Conservation (phyloP, 75 land plant genomes). For the Picea sitchensis region DNA sequence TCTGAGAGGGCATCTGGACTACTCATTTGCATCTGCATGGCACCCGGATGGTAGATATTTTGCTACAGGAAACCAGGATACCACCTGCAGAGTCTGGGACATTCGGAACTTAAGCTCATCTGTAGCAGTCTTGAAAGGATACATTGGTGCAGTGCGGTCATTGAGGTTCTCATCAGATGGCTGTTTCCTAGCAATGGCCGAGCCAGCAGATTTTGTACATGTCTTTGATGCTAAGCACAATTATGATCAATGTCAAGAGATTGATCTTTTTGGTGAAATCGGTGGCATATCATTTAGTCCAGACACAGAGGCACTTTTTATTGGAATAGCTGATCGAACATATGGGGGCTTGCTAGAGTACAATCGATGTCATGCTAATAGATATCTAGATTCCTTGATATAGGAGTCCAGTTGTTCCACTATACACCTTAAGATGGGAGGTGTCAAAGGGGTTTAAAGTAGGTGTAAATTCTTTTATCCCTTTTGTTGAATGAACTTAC, state of each 20-base stretch:
- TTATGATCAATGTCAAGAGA: conserved; percentile 71
- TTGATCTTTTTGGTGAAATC: conserved; percentile 95
- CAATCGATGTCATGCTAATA: conserved; percentile 44
- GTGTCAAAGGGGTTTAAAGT: too few relatives aligned
- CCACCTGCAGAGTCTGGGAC: conserved; percentile 94
- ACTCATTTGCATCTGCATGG: conserved; percentile 98
- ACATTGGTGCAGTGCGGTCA: conserved; percentile 86
- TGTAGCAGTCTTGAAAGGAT: conserved; percentile 72
- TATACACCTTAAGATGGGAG: too few relatives aligned
- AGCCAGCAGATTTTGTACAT: conserved; percentile 98
- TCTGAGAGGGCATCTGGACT: conserved; percentile 78
- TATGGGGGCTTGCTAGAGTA: conserved; percentile 94
- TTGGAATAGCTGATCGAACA: conserved; percentile 87
- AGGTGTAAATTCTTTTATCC: too few relatives aligned
- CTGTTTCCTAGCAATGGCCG: conserved; percentile 85
- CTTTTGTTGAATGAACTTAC: too few relatives aligned
- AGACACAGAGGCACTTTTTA: conserved; percentile 79
- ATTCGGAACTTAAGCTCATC: conserved; percentile 61
- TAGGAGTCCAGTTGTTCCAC: too few relatives aligned
- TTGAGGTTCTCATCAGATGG: conserved; percentile 90
- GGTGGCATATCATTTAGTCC: conserved; percentile 94
- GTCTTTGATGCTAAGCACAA: conserved; percentile 66
- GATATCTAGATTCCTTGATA: conserved; percentile 48
- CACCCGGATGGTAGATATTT: conserved; percentile 85
- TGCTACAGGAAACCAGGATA: conserved; percentile 98